A percentile compares a stretch with the other conserved stretches of the same genome.
phyloP scores from a whole-genome alignment of 139 green algal species.

The Raphidocelis subcapitata region DNA sequence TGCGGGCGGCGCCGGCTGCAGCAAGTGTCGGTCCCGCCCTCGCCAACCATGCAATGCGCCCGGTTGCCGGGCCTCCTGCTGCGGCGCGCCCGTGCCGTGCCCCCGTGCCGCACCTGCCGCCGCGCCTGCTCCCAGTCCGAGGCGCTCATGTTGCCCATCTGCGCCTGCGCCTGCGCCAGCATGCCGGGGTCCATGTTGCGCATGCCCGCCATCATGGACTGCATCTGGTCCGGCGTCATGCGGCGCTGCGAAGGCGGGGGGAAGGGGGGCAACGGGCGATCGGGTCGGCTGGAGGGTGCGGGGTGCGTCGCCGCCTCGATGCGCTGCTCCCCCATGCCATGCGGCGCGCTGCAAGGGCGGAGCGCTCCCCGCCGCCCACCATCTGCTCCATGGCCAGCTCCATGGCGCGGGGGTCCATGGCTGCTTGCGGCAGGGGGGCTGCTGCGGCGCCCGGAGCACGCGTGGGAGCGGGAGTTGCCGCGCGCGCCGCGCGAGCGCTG shows the following conservation, averaged over 20 bases:
- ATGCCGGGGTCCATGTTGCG: conserved; percentile 31
- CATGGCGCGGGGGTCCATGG: conserved; percentile 21
- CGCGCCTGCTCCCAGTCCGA: conserved; percentile 41
- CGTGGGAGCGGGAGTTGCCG: too few species aligned
- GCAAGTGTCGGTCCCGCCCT: too few species aligned
- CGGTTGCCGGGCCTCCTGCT: too few species aligned
- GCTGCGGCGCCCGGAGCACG: too few species aligned
- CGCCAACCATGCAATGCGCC: too few species aligned
- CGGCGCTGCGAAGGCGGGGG: neutral
- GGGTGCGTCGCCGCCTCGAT: too few species aligned
- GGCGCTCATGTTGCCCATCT: conserved; percentile 38
- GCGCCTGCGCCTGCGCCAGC: conserved; percentile 39
- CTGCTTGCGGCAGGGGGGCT: too few species aligned
- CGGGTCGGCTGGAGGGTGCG: neutral
- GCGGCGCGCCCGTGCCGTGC: too few species aligned
- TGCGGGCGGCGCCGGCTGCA: too few species aligned
- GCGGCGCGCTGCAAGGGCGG: neutral
- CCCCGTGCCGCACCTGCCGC: too few species aligned
- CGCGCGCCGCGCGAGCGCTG: too few species aligned
- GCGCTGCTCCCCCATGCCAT: too few species aligned
- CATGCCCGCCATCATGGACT: neutral
- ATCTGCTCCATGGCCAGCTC: conserved; percentile 23
- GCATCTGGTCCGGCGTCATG: conserved; percentile 3
- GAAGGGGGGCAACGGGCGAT: neutral
- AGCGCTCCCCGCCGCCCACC: neutral